Percentiles rank a stretch among this genome's conserved stretches.
Evolutionary conservation across 2,329 filamentous ascomycete species (phyloP).

Genomic region (Talaromyces sp.): DNA sequence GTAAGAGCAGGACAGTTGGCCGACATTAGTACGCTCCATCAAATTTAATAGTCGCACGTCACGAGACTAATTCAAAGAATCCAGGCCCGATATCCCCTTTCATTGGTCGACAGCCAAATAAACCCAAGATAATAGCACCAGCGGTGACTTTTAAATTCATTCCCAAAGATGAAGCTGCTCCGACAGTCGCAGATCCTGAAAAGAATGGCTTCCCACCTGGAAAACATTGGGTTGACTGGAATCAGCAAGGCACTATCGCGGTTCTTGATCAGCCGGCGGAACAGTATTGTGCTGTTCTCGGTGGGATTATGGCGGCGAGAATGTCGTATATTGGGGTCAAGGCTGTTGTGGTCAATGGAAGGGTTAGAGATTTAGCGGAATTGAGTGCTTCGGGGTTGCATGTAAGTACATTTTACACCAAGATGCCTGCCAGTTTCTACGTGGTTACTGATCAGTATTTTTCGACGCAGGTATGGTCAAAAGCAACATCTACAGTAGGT

Average conservation of each 20-base stretch:
- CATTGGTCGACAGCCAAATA: constrained; percentile 26
- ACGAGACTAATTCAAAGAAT: constrained; percentile 4
- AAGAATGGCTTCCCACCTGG: constrained; percentile 54
- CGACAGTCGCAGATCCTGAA: constrained; percentile 27
- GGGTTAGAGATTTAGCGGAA: constrained; percentile 64
- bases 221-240: constrained; percentile 67
- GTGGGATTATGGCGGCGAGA: constrained; percentile 71
- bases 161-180: constrained; percentile 51
- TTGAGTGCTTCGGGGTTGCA: constrained; percentile 48
- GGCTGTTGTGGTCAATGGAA: constrained; percentile 65
- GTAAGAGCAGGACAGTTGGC: constrained; percentile 64
- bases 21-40: constrained; percentile 51
- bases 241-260: constrained; percentile 58
- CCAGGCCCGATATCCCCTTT: constrained; percentile 37
- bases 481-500: constrained; percentile 44
- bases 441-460: background rate
- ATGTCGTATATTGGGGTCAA: constrained; percentile 62
- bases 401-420: constrained; percentile 4
- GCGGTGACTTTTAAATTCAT: constrained; percentile 54
- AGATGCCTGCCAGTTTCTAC: background rate
- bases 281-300: constrained; percentile 68
- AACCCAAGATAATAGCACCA: constrained; percentile 40
- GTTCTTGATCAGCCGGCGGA: constrained; percentile 63
- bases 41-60: background rate
- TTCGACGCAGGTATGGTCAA: constrained; percentile 42